Conservation (phyloP, 2,329 filamentous ascomycete genomes). For the Hypoxylon sp. region DNA sequence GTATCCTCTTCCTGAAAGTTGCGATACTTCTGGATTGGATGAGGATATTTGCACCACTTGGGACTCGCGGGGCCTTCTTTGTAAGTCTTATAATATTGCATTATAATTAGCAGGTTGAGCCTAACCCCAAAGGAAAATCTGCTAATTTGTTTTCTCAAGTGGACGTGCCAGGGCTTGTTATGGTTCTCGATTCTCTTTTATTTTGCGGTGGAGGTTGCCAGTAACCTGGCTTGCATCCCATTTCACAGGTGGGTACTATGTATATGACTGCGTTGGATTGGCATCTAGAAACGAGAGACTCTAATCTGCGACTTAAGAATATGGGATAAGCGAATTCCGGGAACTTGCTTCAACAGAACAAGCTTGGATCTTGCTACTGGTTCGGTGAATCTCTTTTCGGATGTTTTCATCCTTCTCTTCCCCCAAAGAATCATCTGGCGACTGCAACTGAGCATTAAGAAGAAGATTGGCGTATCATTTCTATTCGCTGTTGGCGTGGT, state of each 20-base stretch:
- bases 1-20: not conserved
- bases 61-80: not conserved
- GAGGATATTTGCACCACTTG: not conserved
- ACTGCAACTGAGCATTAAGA: not conserved
- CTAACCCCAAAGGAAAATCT: not conserved
- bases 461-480: constrained; percentile 4
- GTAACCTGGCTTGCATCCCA: not conserved
- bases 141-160: not conserved
- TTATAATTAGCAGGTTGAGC: not conserved
- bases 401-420: constrained; percentile 1
- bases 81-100: not conserved
- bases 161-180: not conserved
- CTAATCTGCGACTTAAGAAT: not conserved
- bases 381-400: not conserved
- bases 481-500: not conserved
- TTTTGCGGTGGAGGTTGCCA: not conserved
- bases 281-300: not conserved
- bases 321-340: not conserved
- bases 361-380: not conserved
- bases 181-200: constrained; percentile 2
- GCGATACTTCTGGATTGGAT: not conserved
- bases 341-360: constrained; percentile 3
- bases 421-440: not conserved
- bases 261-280: not conserved
- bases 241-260: not conserved